phyloP scores from a whole-genome alignment of 305 asterid genomes.

The Fraxinus albicans region DNA sequence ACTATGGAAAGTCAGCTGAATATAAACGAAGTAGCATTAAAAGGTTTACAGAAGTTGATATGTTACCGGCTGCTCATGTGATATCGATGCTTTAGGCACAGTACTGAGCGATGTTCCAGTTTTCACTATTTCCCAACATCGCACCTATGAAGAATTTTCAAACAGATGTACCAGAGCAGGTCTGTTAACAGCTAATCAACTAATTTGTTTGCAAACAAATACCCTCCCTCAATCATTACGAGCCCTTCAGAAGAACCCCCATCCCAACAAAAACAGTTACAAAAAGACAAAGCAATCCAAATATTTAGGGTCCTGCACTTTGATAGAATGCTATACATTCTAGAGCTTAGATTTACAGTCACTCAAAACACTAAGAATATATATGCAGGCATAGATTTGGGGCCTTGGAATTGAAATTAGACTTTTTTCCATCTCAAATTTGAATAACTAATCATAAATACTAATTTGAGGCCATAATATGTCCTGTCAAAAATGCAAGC shows the following conservation, averaged over 20 bases:
- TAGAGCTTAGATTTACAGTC: not conserved
- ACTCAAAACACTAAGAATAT: not conserved
- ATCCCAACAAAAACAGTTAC: not conserved
- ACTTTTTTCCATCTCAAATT: not conserved
- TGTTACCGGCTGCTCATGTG: constrained; percentile 49
- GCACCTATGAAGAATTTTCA: constrained; percentile 34
- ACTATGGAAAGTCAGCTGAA: constrained; percentile 11
- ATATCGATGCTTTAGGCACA: constrained; percentile 40
- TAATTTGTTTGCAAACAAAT: not conserved
- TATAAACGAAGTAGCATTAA: not conserved
- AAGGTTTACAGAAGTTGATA: not conserved
- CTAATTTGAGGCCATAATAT: not conserved
- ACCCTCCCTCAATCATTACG: constrained; percentile 13
- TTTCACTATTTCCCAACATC: constrained; percentile 48
- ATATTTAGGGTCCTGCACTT: not conserved
- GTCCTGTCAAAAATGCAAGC: not conserved
- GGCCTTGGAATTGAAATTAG: not conserved
- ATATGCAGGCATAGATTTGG: not conserved
- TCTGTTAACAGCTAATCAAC: not conserved
- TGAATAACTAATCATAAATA: not conserved
- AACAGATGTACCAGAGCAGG: not conserved
- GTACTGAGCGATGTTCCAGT: constrained; percentile 35
- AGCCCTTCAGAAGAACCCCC: constrained; percentile 1
- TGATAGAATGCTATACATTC: not conserved
- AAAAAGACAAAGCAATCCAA: not conserved